phyloP scores from a whole-genome alignment of 192 early-diverging fungal genomes.

The Backusella sp. region DNA sequence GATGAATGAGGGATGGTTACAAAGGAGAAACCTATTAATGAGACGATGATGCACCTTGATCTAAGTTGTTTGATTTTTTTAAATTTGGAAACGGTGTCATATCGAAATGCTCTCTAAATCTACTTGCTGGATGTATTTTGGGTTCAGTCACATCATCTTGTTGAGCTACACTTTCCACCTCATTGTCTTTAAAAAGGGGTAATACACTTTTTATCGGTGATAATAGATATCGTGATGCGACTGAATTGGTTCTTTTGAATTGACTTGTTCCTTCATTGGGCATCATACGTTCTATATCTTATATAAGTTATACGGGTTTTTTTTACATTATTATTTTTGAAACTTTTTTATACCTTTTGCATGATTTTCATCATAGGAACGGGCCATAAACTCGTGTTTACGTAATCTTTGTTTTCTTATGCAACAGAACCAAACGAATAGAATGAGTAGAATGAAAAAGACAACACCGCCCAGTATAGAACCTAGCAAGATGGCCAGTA shows the following conservation, averaged over 20 bases:
- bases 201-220: neutral
- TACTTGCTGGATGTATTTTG: neutral
- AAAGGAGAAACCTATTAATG: neutral
- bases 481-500: neutral
- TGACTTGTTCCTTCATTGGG: neutral
- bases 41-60: neutral
- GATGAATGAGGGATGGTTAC: neutral
- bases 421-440: neutral
- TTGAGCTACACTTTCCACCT: neutral
- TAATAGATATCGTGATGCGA: neutral
- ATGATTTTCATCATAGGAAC: neutral
- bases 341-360: neutral
- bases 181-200: neutral
- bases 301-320: too few species aligned
- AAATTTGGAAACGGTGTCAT: neutral
- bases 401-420: neutral
- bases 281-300: neutral
- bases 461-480: neutral
- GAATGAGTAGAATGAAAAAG: neutral
- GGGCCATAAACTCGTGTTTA: neutral
- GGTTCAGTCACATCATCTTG: neutral
- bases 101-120: slow-evolving; percentile 4
- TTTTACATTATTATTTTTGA: neutral
- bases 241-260: neutral
- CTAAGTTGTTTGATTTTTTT: slow-evolving; percentile 3